Evolutionary conservation across 208 protist species (phyloP), one percentile per base, ranked within the genome.

Genomic region (Acanthamoeba sp.): DNA sequence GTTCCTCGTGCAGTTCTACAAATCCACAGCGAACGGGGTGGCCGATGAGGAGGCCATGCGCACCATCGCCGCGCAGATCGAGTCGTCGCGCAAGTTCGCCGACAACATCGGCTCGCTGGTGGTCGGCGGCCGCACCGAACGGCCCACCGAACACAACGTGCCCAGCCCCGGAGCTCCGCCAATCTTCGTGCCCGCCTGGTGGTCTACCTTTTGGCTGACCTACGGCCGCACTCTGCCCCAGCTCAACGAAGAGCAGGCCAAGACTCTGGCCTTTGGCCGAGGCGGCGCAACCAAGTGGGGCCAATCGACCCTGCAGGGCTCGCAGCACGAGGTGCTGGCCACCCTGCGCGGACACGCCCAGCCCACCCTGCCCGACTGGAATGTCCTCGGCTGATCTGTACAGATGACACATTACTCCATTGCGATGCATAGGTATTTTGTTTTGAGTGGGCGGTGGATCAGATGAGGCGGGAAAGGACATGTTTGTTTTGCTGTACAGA

Each of bases 21-120:
- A 94, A 32, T 59, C 76, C n/a, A 94, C 91, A 27, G 62, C 71
- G 7, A 94, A 94, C 57, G 91, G 91, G 10, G 91, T 94, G n/a
- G 48, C 48, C 6, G 80, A 94, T 5, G 91, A 94, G 16, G 71
- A 29, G 34, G 64, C 57, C 27, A 66, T 94, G 64, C 29, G 36
- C 29, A 71, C 71, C 34, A 94, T 94, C n/a, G 71, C 91, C 29
- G 27, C 27, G 18, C 91, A 94, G 57, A 85, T 94, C 36, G 52
- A 64, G 55, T 48, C 71, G 16, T 59, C 91, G 22, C 45, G 91
- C 36, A 94, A 94, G 73, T 71, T 64, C 34, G 91, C 91, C 27
- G 91, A 94, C 80, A 71, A 71, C 57, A 29, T 94, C n/a, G 91
- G 91, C 16, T 71, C 45, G 12, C 48, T 94, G 20, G 91, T 94